Evolutionary conservation across 108 stramenopile species (phyloP).

Genomic region (Skeletonema potamos): DNA sequence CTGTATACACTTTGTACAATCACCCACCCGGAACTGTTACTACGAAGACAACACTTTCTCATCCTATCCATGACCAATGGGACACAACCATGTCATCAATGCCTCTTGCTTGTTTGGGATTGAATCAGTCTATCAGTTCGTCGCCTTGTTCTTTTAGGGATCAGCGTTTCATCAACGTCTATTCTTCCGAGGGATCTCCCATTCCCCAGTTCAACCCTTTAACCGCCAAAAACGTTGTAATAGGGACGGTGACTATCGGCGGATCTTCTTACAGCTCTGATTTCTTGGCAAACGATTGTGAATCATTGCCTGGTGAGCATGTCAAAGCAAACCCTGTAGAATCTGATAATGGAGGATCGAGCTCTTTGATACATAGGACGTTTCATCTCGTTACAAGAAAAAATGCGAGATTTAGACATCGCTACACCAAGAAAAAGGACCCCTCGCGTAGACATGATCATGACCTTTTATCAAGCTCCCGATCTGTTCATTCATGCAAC

Average conservation of each 20-base stretch:
- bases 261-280: conserved; percentile 34
- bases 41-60: neutral
- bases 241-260: conserved; percentile 40
- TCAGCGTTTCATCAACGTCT: conserved; percentile 32
- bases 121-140: conserved; percentile 20
- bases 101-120: conserved; percentile 6
- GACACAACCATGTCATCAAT: neutral
- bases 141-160: conserved; percentile 32
- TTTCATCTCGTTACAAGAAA: neutral
- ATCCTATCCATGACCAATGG: neutral
- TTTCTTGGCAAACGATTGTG: conserved; percentile 7
- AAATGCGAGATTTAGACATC: neutral
- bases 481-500: neutral
- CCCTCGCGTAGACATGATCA: neutral
- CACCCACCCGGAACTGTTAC: neutral
- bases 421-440: neutral
- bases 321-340: neutral
- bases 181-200: conserved; percentile 15
- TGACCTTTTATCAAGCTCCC: neutral
- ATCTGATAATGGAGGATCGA: neutral
- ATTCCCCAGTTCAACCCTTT: conserved; percentile 40
- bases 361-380: neutral
- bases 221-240: conserved; percentile 18
- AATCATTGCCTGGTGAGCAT: conserved; percentile 10
- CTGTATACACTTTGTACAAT: neutral